phyloP scores from a whole-genome alignment of 768 basidiomycete species.

The Baorangia bicolor region DNA sequence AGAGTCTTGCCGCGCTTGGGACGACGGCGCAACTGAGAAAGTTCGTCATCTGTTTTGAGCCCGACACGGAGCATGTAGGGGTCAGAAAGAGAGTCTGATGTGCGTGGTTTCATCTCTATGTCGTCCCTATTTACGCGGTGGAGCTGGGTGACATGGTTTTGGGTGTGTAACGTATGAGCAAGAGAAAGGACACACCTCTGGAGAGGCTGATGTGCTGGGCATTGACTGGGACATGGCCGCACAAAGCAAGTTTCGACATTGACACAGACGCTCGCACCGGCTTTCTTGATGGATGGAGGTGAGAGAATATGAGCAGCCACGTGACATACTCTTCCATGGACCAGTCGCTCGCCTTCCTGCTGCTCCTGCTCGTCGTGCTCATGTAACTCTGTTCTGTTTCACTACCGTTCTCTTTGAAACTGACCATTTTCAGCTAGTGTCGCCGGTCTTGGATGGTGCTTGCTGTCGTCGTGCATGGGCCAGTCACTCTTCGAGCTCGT shows the following conservation, averaged over 20 bases:
- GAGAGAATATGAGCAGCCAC: no score
- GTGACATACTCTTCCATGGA: not conserved
- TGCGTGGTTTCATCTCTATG: constrained; percentile 42
- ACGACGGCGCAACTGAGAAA: constrained; percentile 56
- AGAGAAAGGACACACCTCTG: constrained; percentile 8
- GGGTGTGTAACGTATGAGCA: not conserved
- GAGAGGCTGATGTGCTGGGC: not conserved
- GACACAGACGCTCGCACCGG: no score
- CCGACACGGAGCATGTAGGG: constrained; percentile 67
- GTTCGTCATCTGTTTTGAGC: constrained; percentile 59
- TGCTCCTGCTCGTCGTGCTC: constrained; percentile 48
- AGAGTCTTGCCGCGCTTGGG: constrained; percentile 60
- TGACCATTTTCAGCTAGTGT: constrained; percentile 33
- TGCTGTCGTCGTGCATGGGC: constrained; percentile 68
- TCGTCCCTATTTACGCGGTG: constrained; percentile 7
- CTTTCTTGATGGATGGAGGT: no score
- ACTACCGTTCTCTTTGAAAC: not conserved
- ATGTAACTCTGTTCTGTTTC: constrained; percentile 35
- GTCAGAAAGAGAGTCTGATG: constrained; percentile 43
- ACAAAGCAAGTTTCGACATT: no score
- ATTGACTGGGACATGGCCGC: not conserved
- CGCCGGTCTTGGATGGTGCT: constrained; percentile 59
- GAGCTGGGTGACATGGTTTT: not conserved
- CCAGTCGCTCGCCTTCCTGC: constrained; percentile 36
- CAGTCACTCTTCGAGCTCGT: constrained; percentile 37